Base-by-base conservation (phyloP, 257 asterid genomes). In the Ilex asprella region DNA sequence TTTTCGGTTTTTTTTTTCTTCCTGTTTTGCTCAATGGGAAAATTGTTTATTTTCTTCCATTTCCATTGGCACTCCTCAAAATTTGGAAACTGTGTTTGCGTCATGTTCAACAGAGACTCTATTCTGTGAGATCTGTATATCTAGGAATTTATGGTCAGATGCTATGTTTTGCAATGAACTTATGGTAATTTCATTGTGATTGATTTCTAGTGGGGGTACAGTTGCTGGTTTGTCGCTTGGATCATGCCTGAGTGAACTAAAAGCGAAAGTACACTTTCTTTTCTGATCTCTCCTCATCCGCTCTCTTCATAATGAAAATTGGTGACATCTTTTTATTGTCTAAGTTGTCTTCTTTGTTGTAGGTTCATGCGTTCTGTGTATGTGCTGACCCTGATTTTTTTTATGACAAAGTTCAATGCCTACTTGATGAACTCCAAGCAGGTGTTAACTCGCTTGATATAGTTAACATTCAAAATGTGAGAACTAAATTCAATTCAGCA, bases 321-420 rank as follows among this genome's bases (percentile, higher is more conserved):
- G 3, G 16, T 63, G 50, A 7, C 30, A 16, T n/a, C 10, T 3
- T 6, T 53, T 11, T 4, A 29, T 46, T 15, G 30, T 16, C 51
- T 60, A 63, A 63, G 63, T 14, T 61, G 66, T 58, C 56, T 21
- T 43, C 16, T 15, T 35, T 32, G 21, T 56, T 72, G 60, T 72
- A 92, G 99, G 89, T 92, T 63, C 81, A 71, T 71, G 97, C 99
- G 9, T 86, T 75, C 69, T 66, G 91, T 64, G 99, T 92, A 56
- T 89, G 97, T 71, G 97, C 89, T 67, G 95, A 89, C 71, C 99
- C 97, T 5, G 82, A 85, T 46, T 92, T 89, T 80, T 89, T 89
- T 72, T 89, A 85, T 56, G 88, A 86, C 13, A 86, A 74, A 53
- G 75, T 75, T 61, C 96, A 92, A 81, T 82, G 75, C 74, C 82